A percentile compares a stretch with the other conserved stretches of the same genome.
Conservation (phyloP, 2,329 filamentous ascomycete species). For the Fusarium begoniae region DNA sequence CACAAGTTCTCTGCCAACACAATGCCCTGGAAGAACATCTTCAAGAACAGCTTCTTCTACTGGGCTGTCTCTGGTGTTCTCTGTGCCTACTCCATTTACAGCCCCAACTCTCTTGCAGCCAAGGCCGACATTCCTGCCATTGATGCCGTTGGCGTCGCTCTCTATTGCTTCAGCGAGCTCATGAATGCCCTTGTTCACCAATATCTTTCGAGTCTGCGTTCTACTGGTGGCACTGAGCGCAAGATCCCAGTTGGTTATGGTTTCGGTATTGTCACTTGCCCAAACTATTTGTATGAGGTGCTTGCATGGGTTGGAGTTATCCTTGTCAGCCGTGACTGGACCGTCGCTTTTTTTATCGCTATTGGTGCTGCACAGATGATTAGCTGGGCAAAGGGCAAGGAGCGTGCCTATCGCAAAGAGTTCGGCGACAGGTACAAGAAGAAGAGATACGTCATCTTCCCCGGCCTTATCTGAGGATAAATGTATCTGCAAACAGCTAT, state of each 20-base stretch:
- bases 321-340: conserved; percentile 80
- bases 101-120: conserved; percentile 75
- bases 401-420: conserved; percentile 86
- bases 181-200: conserved; percentile 84
- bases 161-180: conserved; percentile 82
- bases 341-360: conserved; percentile 78
- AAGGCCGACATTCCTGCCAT: conserved; percentile 58
- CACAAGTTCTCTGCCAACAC: conserved; percentile 95
- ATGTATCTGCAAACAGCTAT: background rate
- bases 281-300: conserved; percentile 96
- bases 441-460: conserved; percentile 86
- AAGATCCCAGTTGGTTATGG: conserved; percentile 88
- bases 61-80: conserved; percentile 85
- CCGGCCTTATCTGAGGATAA: conserved; percentile 71
- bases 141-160: conserved; percentile 72
- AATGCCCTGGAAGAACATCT: conserved; percentile 90
- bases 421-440: conserved; percentile 95
- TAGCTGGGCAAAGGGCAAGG: conserved; percentile 90
- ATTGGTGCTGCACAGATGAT: conserved; percentile 84
- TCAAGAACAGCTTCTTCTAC: conserved; percentile 96
- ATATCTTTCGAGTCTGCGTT: conserved; percentile 80
- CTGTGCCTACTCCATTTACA: conserved; percentile 86
- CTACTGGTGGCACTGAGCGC: conserved; percentile 81
- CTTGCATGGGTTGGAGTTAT: conserved; percentile 87
- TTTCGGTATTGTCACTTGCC: conserved; percentile 89